Percentiles rank a stretch among this genome's conserved stretches.
Conservation (phyloP, 495 filamentous ascomycete genomes). For the Talaromyces ruber region DNA sequence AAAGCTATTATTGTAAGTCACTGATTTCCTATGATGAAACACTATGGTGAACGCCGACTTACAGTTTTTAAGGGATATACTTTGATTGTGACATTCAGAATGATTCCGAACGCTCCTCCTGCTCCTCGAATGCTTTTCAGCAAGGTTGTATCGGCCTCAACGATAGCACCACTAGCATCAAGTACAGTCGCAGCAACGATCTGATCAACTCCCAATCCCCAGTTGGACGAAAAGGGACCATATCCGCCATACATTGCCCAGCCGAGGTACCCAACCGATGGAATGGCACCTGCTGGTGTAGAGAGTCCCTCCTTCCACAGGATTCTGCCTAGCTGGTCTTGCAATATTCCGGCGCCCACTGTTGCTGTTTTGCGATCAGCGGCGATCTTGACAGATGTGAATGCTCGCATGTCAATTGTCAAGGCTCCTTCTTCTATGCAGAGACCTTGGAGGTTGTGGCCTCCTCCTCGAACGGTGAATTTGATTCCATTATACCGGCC, state of each 20-base stretch:
- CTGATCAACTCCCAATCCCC: slow-evolving; percentile 30
- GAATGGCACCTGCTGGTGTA: slow-evolving; percentile 17
- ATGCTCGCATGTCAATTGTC: slow-evolving; percentile 28
- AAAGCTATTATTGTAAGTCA: slow-evolving; percentile 14
- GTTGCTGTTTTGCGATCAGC: slow-evolving; percentile 15
- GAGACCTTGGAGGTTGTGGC: slow-evolving; percentile 25
- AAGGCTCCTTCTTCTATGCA: slow-evolving; percentile 17
- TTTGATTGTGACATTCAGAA: slow-evolving; percentile 28
- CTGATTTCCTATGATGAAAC: not conserved
- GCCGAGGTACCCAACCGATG: slow-evolving; percentile 23
- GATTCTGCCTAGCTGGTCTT: slow-evolving; percentile 10
- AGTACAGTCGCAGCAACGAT: slow-evolving; percentile 29
- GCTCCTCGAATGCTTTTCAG: slow-evolving; percentile 28
- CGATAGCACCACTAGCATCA: slow-evolving; percentile 21
- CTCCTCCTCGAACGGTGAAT: slow-evolving; percentile 27
- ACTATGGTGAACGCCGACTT: slow-evolving; percentile 4
- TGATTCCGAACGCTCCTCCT: slow-evolving; percentile 31
- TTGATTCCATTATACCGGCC: slow-evolving; percentile 12
- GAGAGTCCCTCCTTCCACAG: slow-evolving; percentile 20
- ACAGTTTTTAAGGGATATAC: slow-evolving; percentile 26
- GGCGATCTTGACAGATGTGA: slow-evolving; percentile 22
- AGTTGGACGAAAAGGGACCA: slow-evolving; percentile 20
- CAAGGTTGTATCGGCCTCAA: slow-evolving; percentile 22
- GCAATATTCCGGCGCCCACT: slow-evolving; percentile 29
- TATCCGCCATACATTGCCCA: slow-evolving; percentile 34